A percentile compares a stretch with the other conserved stretches of the same genome.
Conservation (phyloP, 208 protist species). For the Crithidia thermophila region DNA sequence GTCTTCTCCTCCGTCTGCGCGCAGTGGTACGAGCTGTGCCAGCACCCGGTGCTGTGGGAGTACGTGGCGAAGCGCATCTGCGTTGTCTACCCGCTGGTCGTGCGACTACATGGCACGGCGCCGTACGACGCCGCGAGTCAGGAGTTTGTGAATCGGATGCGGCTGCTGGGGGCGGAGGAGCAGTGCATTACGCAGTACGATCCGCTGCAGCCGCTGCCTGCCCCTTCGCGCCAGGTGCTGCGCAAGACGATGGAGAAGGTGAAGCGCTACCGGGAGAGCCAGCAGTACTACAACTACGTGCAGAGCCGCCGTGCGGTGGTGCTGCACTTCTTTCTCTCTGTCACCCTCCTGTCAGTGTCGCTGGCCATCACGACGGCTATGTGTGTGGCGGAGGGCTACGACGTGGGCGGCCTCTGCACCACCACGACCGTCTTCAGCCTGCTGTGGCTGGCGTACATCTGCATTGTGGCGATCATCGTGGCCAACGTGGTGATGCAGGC, state of each 20-base stretch:
- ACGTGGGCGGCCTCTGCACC: slow-evolving; percentile 32
- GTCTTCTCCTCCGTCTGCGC: slow-evolving; percentile 63
- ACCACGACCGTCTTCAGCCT: slow-evolving; percentile 46
- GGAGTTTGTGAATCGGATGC: slow-evolving; percentile 52
- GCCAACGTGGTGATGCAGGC: slow-evolving; percentile 81
- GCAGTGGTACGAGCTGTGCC: slow-evolving; percentile 57
- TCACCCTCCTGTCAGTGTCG: slow-evolving; percentile 58
- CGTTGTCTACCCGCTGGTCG: slow-evolving; percentile 78
- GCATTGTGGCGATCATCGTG: slow-evolving; percentile 62
- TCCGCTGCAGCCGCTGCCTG: slow-evolving; percentile 41
- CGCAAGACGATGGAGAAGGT: slow-evolving; percentile 58
- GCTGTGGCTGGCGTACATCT: slow-evolving; percentile 70
- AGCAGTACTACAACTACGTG: slow-evolving; percentile 75
- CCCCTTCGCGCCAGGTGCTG: slow-evolving; percentile 45
- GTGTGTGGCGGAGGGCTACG: slow-evolving; percentile 50
- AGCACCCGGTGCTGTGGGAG: slow-evolving; percentile 71
- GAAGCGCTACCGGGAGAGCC: slow-evolving; percentile 49
- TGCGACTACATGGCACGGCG: slow-evolving; percentile 36
- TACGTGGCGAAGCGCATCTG: slow-evolving; percentile 68
- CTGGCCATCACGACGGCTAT: slow-evolving; percentile 57
- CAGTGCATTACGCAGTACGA: slow-evolving; percentile 50
- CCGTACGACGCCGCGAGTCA: slow-evolving; percentile 52
- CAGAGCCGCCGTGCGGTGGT: slow-evolving; percentile 66
- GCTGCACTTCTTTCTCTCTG: slow-evolving; percentile 70
- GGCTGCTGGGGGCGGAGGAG: slow-evolving; percentile 44